A percentile compares a stretch with the other conserved stretches of the same genome.
Conservation (phyloP, 2,329 filamentous ascomycete genomes). For the Bisporella sp. region DNA sequence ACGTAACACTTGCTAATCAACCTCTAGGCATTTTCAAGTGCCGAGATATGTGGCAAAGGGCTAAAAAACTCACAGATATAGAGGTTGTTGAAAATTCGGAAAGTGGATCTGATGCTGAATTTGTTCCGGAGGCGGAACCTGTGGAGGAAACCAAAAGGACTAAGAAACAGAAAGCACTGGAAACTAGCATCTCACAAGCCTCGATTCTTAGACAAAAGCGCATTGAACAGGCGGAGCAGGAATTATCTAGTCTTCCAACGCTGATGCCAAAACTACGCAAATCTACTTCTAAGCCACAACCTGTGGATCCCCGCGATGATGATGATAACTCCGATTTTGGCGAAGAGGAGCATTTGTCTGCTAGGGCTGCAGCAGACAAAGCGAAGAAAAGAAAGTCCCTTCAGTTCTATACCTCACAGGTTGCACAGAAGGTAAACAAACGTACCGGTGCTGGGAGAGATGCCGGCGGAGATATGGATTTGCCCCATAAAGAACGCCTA, state of each 20-base stretch:
- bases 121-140: constrained; percentile 18
- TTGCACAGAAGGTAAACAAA: constrained; percentile 89
- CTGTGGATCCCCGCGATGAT: constrained; percentile 51
- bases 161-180: constrained; percentile 7
- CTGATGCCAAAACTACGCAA: not conserved
- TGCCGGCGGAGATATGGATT: constrained; percentile 71
- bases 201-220: not conserved
- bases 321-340: constrained; percentile 85
- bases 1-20: too few relatives aligned
- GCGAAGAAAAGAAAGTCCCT: constrained; percentile 83
- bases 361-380: constrained; percentile 77
- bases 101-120: constrained; percentile 22
- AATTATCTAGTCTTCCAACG: not conserved
- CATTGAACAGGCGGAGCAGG: not conserved
- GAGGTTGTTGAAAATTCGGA: constrained; percentile 2
- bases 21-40: constrained; percentile 37
- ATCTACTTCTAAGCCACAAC: constrained; percentile 27
- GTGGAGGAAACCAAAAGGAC: constrained; percentile 9
- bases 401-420: constrained; percentile 96
- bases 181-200: not conserved
- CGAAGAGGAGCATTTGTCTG: constrained; percentile 75
- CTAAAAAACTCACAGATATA: constrained; percentile 52
- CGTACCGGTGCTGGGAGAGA: constrained; percentile 66
- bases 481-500: constrained; percentile 83
- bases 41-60: constrained; percentile 71